Evolutionary conservation across 768 basidiomycete species (phyloP).

Genomic region (Lyophyllum semitale): DNA sequence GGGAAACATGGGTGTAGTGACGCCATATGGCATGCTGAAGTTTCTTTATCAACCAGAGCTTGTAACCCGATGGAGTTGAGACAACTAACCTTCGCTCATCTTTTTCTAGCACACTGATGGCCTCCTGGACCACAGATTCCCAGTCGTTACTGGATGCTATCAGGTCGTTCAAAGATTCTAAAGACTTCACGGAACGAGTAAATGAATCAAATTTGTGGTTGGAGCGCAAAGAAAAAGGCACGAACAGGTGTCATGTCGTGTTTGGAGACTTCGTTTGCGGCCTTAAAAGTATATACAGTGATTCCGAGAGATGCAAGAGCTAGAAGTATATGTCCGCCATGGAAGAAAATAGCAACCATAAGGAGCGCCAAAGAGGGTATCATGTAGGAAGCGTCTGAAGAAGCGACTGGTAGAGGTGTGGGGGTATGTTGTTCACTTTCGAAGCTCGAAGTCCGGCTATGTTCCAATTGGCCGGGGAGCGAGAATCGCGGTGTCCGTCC

Average conservation of each 20-base stretch:
- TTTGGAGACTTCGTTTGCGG: constrained; percentile 35
- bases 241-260: constrained; percentile 60
- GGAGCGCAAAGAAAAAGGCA: constrained; percentile 13
- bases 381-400: constrained; percentile 40
- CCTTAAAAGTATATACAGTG: constrained; percentile 35
- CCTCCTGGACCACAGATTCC: constrained; percentile 75
- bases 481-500: constrained; percentile 34
- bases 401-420: constrained; percentile 20
- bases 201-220: constrained; percentile 8
- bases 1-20: constrained; percentile 48
- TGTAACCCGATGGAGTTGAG: not conserved
- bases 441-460: constrained; percentile 46
- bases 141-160: constrained; percentile 68
- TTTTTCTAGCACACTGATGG: constrained; percentile 62
- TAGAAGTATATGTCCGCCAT: constrained; percentile 43
- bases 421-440: constrained; percentile 24
- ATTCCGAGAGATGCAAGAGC: constrained; percentile 39
- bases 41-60: not conserved
- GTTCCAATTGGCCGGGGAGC: constrained; percentile 50
- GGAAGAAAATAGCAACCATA: constrained; percentile 40
- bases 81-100: constrained; percentile 65
- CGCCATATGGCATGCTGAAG: constrained; percentile 33
- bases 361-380: constrained; percentile 40
- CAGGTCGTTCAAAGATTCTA: constrained; percentile 67
- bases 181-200: constrained; percentile 43